Evolutionary conservation across 2,329 filamentous ascomycete genomes (phyloP).

Genomic region (Fusarium newnesense): DNA sequence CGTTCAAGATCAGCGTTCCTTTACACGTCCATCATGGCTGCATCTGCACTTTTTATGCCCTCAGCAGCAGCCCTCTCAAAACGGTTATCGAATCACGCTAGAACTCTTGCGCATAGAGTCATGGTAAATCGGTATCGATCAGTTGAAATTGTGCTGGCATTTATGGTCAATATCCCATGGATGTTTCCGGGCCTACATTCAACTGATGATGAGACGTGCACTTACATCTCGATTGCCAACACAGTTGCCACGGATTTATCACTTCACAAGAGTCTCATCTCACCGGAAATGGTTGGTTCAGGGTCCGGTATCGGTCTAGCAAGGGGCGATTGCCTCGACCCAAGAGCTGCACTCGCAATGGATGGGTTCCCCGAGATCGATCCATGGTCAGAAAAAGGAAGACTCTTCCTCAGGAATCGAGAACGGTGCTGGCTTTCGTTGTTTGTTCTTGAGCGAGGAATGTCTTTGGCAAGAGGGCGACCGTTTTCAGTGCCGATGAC

Average conservation of each 20-base stretch:
- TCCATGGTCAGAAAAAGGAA: slow-evolving; percentile 67
- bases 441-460: slow-evolving; percentile 77
- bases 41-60: slow-evolving; percentile 74
- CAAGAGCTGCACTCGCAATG: slow-evolving; percentile 70
- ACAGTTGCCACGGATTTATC: slow-evolving; percentile 76
- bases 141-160: slow-evolving; percentile 78
- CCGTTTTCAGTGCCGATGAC: slow-evolving; percentile 76
- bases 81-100: slow-evolving; percentile 72
- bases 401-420: slow-evolving; percentile 69
- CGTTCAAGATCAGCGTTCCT: slow-evolving; percentile 75
- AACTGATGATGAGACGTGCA: slow-evolving; percentile 78
- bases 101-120: slow-evolving; percentile 69
- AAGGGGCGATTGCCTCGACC: slow-evolving; percentile 75
- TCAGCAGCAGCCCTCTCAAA: slow-evolving; percentile 72
- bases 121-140: slow-evolving; percentile 72
- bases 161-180: slow-evolving; percentile 82
- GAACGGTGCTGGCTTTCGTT: slow-evolving; percentile 78
- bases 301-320: slow-evolving; percentile 61
- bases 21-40: slow-evolving; percentile 76
- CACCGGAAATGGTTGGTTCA: slow-evolving; percentile 59
- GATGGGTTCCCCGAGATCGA: slow-evolving; percentile 75
- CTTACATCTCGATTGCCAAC: slow-evolving; percentile 75
- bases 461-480: slow-evolving; percentile 75
- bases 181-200: slow-evolving; percentile 75
- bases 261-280: slow-evolving; percentile 74